Base-by-base conservation (phyloP, 495 filamentous ascomycete genomes). In the Penicillium daleae region DNA sequence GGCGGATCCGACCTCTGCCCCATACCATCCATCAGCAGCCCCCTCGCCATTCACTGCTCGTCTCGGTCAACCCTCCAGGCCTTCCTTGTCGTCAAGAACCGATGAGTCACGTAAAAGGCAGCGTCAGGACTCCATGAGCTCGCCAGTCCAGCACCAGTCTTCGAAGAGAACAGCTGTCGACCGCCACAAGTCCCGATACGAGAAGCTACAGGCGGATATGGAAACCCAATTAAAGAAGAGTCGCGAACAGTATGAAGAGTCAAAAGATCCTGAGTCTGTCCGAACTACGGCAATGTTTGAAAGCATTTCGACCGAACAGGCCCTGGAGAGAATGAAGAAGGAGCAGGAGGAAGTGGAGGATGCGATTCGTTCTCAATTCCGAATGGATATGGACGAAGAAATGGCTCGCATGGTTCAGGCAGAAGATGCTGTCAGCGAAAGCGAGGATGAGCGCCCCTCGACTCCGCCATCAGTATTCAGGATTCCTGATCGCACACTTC, bases 351-450 rank as follows among this genome's bases (percentile, higher is more conserved):
- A 81, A 12, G 48, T 46, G 4, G 61, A 63, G 24, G 50, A 49
- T 21, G 46, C 33, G 0, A 62, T 72, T 32, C 31, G 48, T 12
- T 35, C 37, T 21, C 39, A 62, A 12, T 64, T 61, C 19, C 68
- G 66, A 29, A 26, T 66, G 17, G 63, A 66, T 21, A 68, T 60
- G n/a, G 85, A 87, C 61, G 82, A 66, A 44, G 81, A 82, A 62
- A 70, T 78, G 60, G 84, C 83, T 57, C 77, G 79, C 31, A 71
- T 57, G 44, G 60, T 86, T 8, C 71, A 77, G 57, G 65, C 63
- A 44, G n/a, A 50, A 55, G 19, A 62, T 58, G 26, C 31, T 64
- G 27, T 12, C 49, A 42, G 33, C 24, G 54, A 56, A 2, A 59
- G 29, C 22, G 60, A 62, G 15, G 55, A 57, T 24, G 44, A 46